A percentile compares a stretch with the other conserved stretches of the same genome.
These are phyloP conservation scores for Kokia cookei DNA, from an alignment of 441 rosid species.

Conservation along the genomic window DNA sequence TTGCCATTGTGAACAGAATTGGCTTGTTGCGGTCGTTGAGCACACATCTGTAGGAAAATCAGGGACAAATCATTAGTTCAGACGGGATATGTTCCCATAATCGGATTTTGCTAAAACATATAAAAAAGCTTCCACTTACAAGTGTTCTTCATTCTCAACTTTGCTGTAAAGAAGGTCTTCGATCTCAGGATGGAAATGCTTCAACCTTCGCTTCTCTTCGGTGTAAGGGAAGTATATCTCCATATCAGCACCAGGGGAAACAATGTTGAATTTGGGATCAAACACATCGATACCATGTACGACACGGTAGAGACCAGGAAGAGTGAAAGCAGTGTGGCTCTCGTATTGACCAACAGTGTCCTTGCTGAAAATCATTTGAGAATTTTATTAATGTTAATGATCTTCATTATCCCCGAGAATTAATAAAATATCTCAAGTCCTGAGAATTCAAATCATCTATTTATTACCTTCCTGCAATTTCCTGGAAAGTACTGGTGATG, in stretches of 20 bases:
- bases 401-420: too few species aligned
- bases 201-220: slow-evolving; percentile 61
- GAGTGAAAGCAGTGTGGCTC: slow-evolving; percentile 94
- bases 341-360: slow-evolving; percentile 94
- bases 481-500: slow-evolving; percentile 97
- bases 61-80: background rate
- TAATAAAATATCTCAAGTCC: background rate
- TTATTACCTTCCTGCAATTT: slow-evolving; percentile 88
- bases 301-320: slow-evolving; percentile 90
- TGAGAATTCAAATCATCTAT: background rate
- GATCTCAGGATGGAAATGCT: slow-evolving; percentile 67
- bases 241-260: slow-evolving; percentile 93
- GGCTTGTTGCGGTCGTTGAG: slow-evolving; percentile 77
- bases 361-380: slow-evolving; percentile 50
- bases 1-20: slow-evolving; percentile 89
- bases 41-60: slow-evolving; percentile 42
- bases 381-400: background rate
- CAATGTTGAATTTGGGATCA: slow-evolving; percentile 96
- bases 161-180: slow-evolving; percentile 85
- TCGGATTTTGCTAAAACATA: background rate
- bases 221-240: slow-evolving; percentile 80
- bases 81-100: background rate
- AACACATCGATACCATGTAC: slow-evolving; percentile 93
- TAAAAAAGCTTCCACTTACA: slow-evolving; percentile 36
- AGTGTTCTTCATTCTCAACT: slow-evolving; percentile 79